Conservation (phyloP, 495 filamentous ascomycete genomes). For the Talaromyces adpressus region DNA sequence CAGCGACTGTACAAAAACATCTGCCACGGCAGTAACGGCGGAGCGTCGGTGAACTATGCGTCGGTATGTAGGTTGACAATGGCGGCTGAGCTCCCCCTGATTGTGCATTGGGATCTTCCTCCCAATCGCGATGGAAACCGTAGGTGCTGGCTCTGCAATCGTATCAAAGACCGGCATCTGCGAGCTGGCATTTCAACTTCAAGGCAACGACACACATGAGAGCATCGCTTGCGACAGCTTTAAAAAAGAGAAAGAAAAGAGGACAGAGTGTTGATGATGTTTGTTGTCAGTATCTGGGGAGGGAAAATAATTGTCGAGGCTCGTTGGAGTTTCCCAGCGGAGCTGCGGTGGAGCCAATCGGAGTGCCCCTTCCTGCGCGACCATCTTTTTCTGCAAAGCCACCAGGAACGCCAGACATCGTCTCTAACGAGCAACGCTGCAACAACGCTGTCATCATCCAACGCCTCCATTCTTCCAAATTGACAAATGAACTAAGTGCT, state of each 20-base stretch:
- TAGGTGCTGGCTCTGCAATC: conserved; percentile 42
- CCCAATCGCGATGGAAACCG: conserved; percentile 31
- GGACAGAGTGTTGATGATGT: neutral
- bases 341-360: conserved; percentile 35
- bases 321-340: conserved; percentile 18
- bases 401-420: neutral
- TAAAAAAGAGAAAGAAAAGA: conserved; percentile 5
- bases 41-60: conserved; percentile 35
- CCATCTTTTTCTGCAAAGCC: conserved; percentile 5
- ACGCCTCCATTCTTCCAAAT: neutral
- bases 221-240: conserved; percentile 1
- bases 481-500: neutral
- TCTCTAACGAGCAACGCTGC: neutral
- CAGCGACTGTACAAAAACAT: conserved; percentile 57
- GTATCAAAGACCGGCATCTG: conserved; percentile 58
- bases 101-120: conserved; percentile 26
- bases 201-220: conserved; percentile 33
- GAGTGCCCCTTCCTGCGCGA: conserved; percentile 17
- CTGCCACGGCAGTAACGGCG: conserved; percentile 35
- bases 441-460: neutral
- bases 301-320: conserved; percentile 1
- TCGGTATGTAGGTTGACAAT: conserved; percentile 28
- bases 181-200: conserved; percentile 54
- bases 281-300: neutral
- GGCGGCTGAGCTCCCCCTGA: conserved; percentile 19